phyloP scores from a whole-genome alignment of 441 rosid genomes.

The Eutrema salsugineum region DNA sequence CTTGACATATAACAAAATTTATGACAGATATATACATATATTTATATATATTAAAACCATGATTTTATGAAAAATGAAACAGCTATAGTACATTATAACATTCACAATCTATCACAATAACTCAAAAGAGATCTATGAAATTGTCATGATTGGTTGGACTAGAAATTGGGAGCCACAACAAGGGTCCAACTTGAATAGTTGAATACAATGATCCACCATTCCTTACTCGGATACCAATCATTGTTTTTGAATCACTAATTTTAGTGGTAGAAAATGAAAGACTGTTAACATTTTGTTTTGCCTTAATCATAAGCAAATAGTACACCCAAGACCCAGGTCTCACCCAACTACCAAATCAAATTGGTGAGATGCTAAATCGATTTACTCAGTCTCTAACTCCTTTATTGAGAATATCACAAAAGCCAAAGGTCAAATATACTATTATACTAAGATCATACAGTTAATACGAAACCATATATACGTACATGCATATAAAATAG shows the following conservation, averaged over 20 bases:
- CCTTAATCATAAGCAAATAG: not conserved
- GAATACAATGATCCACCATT: not conserved
- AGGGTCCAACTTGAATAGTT: not conserved
- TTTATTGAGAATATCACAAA: not conserved
- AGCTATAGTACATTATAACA: not conserved
- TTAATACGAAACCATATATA: not conserved
- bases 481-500: not conserved
- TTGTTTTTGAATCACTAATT: conserved; percentile 1
- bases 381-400: not conserved
- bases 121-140: not conserved
- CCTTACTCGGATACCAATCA: conserved; percentile 6
- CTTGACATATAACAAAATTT: not conserved
- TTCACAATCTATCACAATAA: not conserved
- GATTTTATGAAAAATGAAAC: not conserved
- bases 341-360: not conserved
- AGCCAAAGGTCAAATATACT: not conserved
- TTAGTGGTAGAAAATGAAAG: not conserved
- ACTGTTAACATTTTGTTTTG: not conserved
- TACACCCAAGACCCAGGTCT: not conserved
- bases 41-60: not conserved
- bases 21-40: not conserved
- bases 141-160: not conserved
- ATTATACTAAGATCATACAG: not conserved
- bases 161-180: not conserved
- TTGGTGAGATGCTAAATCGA: not conserved